Base-by-base conservation (phyloP, 208 protist species). In the Leishmania gerbilli region DNA sequence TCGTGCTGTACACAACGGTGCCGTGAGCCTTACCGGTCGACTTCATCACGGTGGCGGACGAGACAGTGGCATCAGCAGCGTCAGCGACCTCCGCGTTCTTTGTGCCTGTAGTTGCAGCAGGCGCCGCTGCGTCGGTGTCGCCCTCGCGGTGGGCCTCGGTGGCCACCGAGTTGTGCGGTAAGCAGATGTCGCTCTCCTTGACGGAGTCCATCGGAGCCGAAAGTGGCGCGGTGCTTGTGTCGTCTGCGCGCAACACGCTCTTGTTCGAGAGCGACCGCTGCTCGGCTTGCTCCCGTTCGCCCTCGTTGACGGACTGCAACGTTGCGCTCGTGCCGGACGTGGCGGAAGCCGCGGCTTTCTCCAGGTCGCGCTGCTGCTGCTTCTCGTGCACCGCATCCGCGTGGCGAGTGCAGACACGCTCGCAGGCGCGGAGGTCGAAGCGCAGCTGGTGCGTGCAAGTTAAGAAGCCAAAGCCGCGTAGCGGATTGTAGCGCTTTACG, bases 401-500 rank as follows among this genome's bases (percentile, higher is more conserved):
- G 67, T 83, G 75, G 3, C 58, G 65, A 42, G 77, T 80, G 79
- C 74, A 84, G 69, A 64, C 82, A 27, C 67, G 27, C 77, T 90
- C 83, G 58, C 80, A 85, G 21, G 80, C 65, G 65, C 37, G 68
- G 42, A 71, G 51, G 49, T 87, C 83, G 51, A 82, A 62, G 31
- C 21, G 67, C 13, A 93, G 71, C 69, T 87, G 88, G 64, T 89
- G 79, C 3, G 81, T 86, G n/a, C 85, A 90, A 9, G 88, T 95
- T 47, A 96, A 72, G 81, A 94, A 96, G 21, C 92, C 92, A 60
- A 93, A 95, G 45, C 91, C 90, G 27, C 90, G 90, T 49, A 91
- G 84, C 0, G 91, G 91, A 71, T 95, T 95, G 84, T 95, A 95
- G 55, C 90, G 89, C 84, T 95, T 95, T 62, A 95, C 89, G 24